Conservation (phyloP, 768 basidiomycete species). For the Boletales sp. region DNA sequence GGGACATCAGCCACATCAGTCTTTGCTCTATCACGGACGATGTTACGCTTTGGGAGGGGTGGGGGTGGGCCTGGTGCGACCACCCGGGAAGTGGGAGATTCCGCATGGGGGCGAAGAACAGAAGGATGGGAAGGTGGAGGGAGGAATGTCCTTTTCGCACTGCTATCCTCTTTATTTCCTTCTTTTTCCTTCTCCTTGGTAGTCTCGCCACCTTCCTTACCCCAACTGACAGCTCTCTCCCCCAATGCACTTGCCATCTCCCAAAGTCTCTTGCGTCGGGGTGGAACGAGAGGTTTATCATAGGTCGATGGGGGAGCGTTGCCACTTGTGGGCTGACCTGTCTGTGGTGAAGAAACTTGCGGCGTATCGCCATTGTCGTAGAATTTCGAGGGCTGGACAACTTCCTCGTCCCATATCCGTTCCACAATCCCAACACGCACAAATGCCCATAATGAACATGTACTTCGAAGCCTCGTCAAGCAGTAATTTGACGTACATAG, state of each 20-base stretch:
- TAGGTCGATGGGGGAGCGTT: slow-evolving; percentile 2
- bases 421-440: slow-evolving; percentile 79
- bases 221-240: slow-evolving; percentile 58
- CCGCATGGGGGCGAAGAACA: slow-evolving; percentile 17
- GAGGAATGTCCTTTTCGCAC: slow-evolving; percentile 12
- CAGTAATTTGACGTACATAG: slow-evolving; percentile 87
- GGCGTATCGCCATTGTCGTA: slow-evolving; percentile 11
- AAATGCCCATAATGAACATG: slow-evolving; percentile 90
- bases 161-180: slow-evolving; percentile 16
- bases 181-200: slow-evolving; percentile 34
- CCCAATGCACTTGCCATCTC: slow-evolving; percentile 62
- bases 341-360: not conserved
- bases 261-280: slow-evolving; percentile 62
- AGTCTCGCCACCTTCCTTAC: slow-evolving; percentile 32
- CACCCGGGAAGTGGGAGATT: slow-evolving; percentile 10
- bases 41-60: slow-evolving; percentile 49
- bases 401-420: slow-evolving; percentile 85
- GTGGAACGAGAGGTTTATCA: slow-evolving; percentile 60
- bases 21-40: slow-evolving; percentile 29
- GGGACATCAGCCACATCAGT: slow-evolving; percentile 4
- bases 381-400: slow-evolving; percentile 32
- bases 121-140: slow-evolving; percentile 27
- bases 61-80: slow-evolving; percentile 32
- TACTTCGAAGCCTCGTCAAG: slow-evolving; percentile 71
- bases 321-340: slow-evolving; percentile 1